These are phyloP conservation scores for Gastrolobium villosum DNA, from an alignment of 306 rosid species.

Conservation along the genomic window DNA sequence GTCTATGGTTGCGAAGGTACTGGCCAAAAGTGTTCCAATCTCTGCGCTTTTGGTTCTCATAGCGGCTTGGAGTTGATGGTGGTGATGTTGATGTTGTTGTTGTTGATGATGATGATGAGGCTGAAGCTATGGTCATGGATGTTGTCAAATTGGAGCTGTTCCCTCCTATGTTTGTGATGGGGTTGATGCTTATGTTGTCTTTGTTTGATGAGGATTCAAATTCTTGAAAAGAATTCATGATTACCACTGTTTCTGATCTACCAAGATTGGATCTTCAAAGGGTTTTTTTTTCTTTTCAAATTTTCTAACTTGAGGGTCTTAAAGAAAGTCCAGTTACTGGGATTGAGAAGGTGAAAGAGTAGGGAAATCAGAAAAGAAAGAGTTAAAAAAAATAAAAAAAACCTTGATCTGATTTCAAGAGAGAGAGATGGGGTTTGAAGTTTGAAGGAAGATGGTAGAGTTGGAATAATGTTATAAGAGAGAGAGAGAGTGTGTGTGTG, in stretches of 20 bases:
- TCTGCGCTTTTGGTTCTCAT: conserved; percentile 77
- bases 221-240: conserved; percentile 67
- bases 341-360: not conserved
- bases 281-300: no score
- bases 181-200: conserved; percentile 37
- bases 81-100: conserved; percentile 42
- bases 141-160: conserved; percentile 8
- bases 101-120: conserved; percentile 12
- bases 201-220: conserved; percentile 54
- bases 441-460: conserved; percentile 24
- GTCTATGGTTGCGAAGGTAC: conserved; percentile 77
- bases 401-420: conserved; percentile 3
- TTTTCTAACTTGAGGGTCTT: no score
- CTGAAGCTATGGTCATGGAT: not conserved
- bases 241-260: conserved; percentile 4
- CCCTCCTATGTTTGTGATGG: not conserved
- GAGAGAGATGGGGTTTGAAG: conserved; percentile 12
- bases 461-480: conserved; percentile 42
- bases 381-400: not conserved
- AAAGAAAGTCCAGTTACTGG: no score
- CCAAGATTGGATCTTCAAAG: conserved; percentile 35
- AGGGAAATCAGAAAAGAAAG: not conserved
- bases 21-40: conserved; percentile 88
- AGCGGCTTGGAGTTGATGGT: conserved; percentile 60
- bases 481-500: not conserved